These are phyloP conservation scores for Erysimum pusillum DNA, from an alignment of 441 rosid genomes.

Conservation along the genomic window DNA sequence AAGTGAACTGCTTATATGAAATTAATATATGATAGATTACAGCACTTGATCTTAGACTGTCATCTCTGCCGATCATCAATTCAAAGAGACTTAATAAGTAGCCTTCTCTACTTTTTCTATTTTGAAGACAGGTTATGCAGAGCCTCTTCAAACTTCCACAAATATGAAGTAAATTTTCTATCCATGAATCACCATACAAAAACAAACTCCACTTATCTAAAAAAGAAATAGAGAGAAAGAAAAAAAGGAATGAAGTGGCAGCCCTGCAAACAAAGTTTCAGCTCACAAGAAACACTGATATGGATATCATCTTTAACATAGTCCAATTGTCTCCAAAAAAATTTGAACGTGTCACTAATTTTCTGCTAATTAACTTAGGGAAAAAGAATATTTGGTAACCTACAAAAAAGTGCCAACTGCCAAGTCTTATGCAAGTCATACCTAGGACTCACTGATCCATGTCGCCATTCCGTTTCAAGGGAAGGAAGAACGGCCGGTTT, in stretches of 20 bases:
- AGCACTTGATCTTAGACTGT: background rate
- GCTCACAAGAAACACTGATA: background rate
- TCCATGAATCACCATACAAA: background rate
- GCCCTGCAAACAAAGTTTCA: background rate
- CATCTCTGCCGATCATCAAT: background rate
- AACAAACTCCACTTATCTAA: constrained; percentile 3
- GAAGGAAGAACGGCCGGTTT: constrained; percentile 87
- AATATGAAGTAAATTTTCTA: background rate
- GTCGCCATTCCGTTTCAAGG: constrained; percentile 86
- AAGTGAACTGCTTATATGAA: constrained; percentile 1
- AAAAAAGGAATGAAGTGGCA: background rate
- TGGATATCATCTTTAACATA: background rate
- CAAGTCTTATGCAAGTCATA: constrained; percentile 39
- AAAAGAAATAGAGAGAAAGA: constrained; percentile 2
- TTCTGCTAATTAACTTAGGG: constrained; percentile 4
- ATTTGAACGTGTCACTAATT: background rate
- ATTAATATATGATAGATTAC: background rate
- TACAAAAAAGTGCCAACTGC: constrained; percentile 4
- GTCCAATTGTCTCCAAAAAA: background rate
- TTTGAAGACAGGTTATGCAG: background rate
- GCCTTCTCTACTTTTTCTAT: background rate
- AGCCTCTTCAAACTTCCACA: constrained; percentile 10
- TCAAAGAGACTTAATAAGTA: background rate
- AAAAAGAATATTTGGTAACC: background rate
- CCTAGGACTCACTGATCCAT: constrained; percentile 89